Conservation (phyloP, 192 early-diverging fungal species). For the Obelidium mucronatum region DNA sequence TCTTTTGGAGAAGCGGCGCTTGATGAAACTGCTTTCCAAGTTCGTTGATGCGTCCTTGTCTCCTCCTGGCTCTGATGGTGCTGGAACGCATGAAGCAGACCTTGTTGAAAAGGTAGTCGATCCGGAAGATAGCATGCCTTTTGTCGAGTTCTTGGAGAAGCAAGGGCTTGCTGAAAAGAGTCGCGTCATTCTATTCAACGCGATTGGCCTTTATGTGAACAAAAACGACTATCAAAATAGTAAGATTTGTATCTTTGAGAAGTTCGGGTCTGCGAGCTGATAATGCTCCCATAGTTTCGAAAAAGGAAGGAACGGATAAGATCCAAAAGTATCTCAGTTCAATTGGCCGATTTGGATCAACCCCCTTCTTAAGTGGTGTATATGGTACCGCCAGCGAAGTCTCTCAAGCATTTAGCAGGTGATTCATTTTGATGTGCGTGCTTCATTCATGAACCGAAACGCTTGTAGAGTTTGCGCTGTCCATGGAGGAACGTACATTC, state of each 20-base stretch:
- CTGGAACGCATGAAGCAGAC: too few relatives aligned
- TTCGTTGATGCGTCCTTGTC: conserved; percentile 9
- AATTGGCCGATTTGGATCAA: conserved; percentile 85
- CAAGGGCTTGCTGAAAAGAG: conserved; percentile 24
- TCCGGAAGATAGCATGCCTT: conserved; percentile 17
- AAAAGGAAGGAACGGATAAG: conserved; percentile 69
- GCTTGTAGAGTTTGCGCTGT: conserved; percentile 85
- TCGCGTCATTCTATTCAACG: conserved; percentile 42
- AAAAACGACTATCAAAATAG: not conserved
- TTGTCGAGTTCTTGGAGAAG: conserved; percentile 23
- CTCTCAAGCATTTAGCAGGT: conserved; percentile 89
- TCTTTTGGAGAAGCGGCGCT: conserved; percentile 84
- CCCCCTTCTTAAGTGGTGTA: conserved; percentile 80
- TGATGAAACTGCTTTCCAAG: conserved; percentile 87
- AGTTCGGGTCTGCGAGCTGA: not conserved
- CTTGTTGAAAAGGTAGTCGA: conserved; percentile 2
- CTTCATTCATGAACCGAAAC: too few relatives aligned
- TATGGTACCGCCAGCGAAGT: conserved; percentile 93
- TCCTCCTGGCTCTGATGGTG: not conserved
- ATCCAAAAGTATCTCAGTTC: conserved; percentile 75
- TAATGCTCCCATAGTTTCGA: conserved; percentile 53
- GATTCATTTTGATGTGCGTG: not conserved
- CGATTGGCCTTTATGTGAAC: conserved; percentile 39
- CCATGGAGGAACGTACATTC: conserved; percentile 88
- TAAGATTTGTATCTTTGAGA: not conserved